Evolutionary conservation across 83 land plant species (phyloP).

Genomic region (Picea mariana): DNA sequence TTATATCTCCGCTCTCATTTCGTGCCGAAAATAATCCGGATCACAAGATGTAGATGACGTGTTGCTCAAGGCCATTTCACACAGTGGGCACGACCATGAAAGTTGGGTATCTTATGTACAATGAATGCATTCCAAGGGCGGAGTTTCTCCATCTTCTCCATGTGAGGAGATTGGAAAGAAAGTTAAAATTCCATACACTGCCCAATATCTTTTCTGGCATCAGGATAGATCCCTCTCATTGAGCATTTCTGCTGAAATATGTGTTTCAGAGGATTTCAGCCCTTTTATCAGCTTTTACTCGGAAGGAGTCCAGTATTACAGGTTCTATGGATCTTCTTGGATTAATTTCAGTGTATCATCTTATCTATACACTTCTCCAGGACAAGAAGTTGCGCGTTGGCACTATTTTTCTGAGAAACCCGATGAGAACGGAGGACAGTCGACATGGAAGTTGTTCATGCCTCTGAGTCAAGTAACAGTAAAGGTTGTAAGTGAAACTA

Average conservation of each 20-base stretch:
- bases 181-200: not conserved
- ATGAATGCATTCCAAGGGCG: not conserved
- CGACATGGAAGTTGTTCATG: not conserved
- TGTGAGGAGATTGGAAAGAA: not conserved
- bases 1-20: no score
- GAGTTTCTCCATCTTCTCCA: not conserved
- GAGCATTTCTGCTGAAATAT: not conserved
- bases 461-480: not conserved
- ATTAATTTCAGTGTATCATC: not conserved
- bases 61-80: not conserved
- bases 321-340: not conserved
- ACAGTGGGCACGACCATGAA: not conserved
- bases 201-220: not conserved
- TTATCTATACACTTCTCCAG: not conserved
- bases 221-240: not conserved
- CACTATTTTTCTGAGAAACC: not conserved
- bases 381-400: not conserved
- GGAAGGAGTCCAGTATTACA: not conserved
- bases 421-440: not conserved
- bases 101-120: not conserved
- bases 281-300: not conserved
- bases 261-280: not conserved
- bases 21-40: no score
- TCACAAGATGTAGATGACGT: not conserved
- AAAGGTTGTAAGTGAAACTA: not conserved